Conservation (phyloP, 1,139 yeast genomes). For the Saccharomyces pastorianus region DNA sequence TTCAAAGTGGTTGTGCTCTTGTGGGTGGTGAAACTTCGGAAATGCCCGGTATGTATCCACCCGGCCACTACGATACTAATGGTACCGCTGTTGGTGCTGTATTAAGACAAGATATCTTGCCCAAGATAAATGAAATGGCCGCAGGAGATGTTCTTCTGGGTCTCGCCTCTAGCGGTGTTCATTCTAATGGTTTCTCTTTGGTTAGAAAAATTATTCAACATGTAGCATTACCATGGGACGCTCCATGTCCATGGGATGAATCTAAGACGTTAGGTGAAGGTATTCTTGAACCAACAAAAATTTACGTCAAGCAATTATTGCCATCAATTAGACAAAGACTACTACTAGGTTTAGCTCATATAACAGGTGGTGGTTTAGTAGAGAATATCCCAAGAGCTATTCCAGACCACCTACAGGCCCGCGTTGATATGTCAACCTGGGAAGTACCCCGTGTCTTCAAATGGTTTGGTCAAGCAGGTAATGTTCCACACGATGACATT, state of each 20-base stretch:
- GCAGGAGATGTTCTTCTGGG: slow-evolving; percentile 82
- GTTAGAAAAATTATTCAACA: slow-evolving; percentile 90
- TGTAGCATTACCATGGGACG: slow-evolving; percentile 57
- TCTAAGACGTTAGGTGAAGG: slow-evolving; percentile 77
- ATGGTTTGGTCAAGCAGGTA: slow-evolving; percentile 90
- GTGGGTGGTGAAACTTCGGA: slow-evolving; percentile 99
- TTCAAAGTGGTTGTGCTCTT: slow-evolving; percentile 89
- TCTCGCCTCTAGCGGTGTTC: slow-evolving; percentile 83
- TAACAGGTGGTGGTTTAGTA: slow-evolving; percentile 96
- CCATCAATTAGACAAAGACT: slow-evolving; percentile 62
- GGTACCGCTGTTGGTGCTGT: slow-evolving; percentile 99
- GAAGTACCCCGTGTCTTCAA: slow-evolving; percentile 79
- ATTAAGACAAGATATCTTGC: slow-evolving; percentile 64
- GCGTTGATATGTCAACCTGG: slow-evolving; percentile 73
- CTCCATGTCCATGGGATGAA: slow-evolving; percentile 78
- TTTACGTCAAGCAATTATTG: slow-evolving; percentile 85
- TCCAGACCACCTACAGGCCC: slow-evolving; percentile 72
- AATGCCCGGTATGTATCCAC: slow-evolving; percentile 98
- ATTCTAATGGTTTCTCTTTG: slow-evolving; percentile 92
- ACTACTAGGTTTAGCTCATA: slow-evolving; percentile 85
- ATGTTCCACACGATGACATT: slow-evolving; percentile 77
- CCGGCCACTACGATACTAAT: slow-evolving; percentile 93
- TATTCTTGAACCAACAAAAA: slow-evolving; percentile 80
- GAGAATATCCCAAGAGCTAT: slow-evolving; percentile 95
- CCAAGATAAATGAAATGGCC: slow-evolving; percentile 56